Evolutionary conservation across 2,329 filamentous ascomycete genomes (phyloP), one percentile per base, ranked within the genome.

Genomic region (Aspergillus novoparasiticus): DNA sequence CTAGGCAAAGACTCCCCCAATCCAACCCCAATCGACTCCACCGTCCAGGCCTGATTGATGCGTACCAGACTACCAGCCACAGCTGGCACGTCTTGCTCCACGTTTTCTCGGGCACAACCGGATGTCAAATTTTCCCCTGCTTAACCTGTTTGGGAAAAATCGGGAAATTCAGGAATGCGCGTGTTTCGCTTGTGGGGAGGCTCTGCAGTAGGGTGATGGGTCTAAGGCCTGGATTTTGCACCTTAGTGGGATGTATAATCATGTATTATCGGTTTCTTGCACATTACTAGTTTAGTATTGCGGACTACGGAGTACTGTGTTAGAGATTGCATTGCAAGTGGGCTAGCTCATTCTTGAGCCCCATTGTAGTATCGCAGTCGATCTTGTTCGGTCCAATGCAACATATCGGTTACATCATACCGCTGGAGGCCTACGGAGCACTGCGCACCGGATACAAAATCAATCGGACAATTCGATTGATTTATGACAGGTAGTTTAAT

Each of bases 71-170:
- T 32, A 58, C 46, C 56, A 62, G 48, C 46, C 55, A 54, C 56
- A 57, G 34, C 50, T 56, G 45, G 54, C 62, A 53, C 43, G 32
- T 21, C 45, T 53, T 59, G 39, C 63, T 60, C 63, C 63, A 65
- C 60, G 63, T 60, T 62, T 58, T 39, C n/a, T 63, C 63, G 63
- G 63, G 60, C 60, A 65, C 57, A 53, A 30, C 62, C 63, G 63
- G 63, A 63, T 58, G 59, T 58, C 46, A 53, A 58, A 30, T 55
- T 64, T 63, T 28, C 28, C n/a, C 26, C 23, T 43, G 21, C 34
- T 41, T 56, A 14, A 3, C 11, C 30, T 61, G 46, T 32, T 54
- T 43, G 12, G 53, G 43, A n/a, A 14, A 36, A 23, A 28, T 65
- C 63, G 63, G 63, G 60, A 58, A 41, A 30, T 62, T 59, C 60